Evolutionary conservation across 805 yeast species (phyloP), one percentile per base, ranked within the genome.

Genomic region (Huiozyma naganishii): DNA sequence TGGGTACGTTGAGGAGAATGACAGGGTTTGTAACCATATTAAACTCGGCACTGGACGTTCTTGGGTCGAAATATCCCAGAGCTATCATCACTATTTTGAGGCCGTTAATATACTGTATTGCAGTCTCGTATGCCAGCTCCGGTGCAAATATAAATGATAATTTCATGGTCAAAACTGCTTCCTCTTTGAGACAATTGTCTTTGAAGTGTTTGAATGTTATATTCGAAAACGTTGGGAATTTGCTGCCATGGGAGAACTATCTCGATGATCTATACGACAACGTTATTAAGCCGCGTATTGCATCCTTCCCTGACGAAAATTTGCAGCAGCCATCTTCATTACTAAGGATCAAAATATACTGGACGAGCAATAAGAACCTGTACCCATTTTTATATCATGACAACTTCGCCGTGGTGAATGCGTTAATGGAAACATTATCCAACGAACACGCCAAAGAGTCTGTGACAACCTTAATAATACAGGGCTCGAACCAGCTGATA

Each of bases 301-400:
- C 48, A 1, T 67, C 71, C 9, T 90, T 90, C 61, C 81, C 81
- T 3, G 72, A 66, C 36, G 95, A 83, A 53, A 92, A 90, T 58
- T 67, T 82, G 30, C 94, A 87, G 56, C 87, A 83, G 53, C 80
- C 90, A 0, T 87, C 97, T 0, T 73, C 95, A 0, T 58, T 90
- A 37, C 65, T 89, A 75, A 75, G 70, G 44, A 57, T 87, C 7
- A 73, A 90, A 53, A 62, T 76, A 6, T 65, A 73, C 7, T 74
- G 95, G 79, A 66, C 83, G 40, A 57, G 68, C 5, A 58, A 64
- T 30, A 65, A 67, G 5, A 65, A 66, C 23, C 68, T 80, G 34
- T 64, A 71, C 39, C 67, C 68, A 10, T 75, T 81, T 46, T 61
- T 86, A 37, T 71, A 70, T 44, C 62, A 70, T 43, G 83, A 83